Base-by-base conservation (phyloP, 768 basidiomycete species). In the Amanita rimosa region DNA sequence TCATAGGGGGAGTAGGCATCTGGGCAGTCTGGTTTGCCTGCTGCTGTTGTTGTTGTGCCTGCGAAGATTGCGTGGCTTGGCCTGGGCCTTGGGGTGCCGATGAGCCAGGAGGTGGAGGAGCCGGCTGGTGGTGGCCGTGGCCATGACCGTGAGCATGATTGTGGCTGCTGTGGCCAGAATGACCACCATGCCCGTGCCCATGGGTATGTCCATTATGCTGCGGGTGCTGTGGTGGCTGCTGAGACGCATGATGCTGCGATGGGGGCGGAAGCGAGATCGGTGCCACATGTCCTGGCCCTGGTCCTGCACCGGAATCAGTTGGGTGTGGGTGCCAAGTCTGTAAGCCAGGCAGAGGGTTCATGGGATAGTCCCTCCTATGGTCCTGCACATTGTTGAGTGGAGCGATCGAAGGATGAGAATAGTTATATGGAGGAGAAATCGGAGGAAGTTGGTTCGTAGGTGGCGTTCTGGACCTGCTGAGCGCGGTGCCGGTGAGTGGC, bases 361-460 rank as follows among this genome's bases (percentile, higher is more conserved):
- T 42, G 11, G 48, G 31, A 29, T 49, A 35, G 14, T 43, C 46
- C 36, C 41, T 53, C 38, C 49, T 43, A 48, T 50, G 47, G 48
- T 54, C 49, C 46, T 41, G 29, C 35, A 51, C 43, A 24, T 36
- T 43, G 54, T 53, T 56, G 39, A 64, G 52, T 13, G 76, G 75
- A 40, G 77, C 71, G 57, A 75, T 71, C 36, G 71, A 71, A 52
- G 74, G 74, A 64, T 75, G 76, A 45, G 64, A 67, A 52, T 76
- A 76, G 50, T 73, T 71, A 55, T 73, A 71, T 21, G 71, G 72
- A 8, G 70, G 67, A 31, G 68, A 65, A 54, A 76, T 74, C 55
- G 73, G 73, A 35, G 68, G 73, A 8, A 70, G 62, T 53, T 70
- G 71, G 13, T 54, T 56, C 24, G 35, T 44, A 35, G 79, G 74